Conservation (phyloP, 257 asterid genomes). For the Osmanthus fragrans region DNA sequence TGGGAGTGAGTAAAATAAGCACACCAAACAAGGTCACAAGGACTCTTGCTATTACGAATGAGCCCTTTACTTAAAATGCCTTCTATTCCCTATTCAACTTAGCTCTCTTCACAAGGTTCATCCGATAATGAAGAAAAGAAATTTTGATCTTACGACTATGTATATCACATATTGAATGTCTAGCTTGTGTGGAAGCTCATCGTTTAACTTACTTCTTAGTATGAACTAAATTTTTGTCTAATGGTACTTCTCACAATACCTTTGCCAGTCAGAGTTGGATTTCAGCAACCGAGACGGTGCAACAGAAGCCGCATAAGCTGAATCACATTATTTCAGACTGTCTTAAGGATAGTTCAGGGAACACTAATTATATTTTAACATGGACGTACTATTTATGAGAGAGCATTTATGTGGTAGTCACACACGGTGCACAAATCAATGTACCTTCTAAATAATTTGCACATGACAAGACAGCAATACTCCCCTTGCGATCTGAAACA, state of each 20-base stretch:
- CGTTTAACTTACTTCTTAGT: not conserved
- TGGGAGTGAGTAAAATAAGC: not conserved
- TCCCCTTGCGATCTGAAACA: conserved; percentile 91
- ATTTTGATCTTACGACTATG: not conserved
- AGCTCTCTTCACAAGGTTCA: not conserved
- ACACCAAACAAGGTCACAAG: not conserved
- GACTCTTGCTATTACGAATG: not conserved
- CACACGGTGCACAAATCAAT: not conserved
- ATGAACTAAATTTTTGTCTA: not conserved
- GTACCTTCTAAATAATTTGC: conserved; percentile 74
- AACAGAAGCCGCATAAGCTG: not conserved
- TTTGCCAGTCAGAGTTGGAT: not conserved
- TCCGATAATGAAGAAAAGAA: not conserved
- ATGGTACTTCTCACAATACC: not conserved
- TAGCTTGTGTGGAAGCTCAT: not conserved
- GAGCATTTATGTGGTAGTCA: not conserved
- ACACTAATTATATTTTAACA: not conserved
- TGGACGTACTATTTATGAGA: not conserved
- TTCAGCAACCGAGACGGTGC: not conserved
- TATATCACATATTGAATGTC: not conserved
- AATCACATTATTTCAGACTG: not conserved
- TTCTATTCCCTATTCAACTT: not conserved
- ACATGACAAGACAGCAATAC: conserved; percentile 77
- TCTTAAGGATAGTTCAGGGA: not conserved
- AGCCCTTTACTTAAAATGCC: not conserved